phyloP scores from a whole-genome alignment of 345 rosid genomes.

The Noccaea caerulescens region DNA sequence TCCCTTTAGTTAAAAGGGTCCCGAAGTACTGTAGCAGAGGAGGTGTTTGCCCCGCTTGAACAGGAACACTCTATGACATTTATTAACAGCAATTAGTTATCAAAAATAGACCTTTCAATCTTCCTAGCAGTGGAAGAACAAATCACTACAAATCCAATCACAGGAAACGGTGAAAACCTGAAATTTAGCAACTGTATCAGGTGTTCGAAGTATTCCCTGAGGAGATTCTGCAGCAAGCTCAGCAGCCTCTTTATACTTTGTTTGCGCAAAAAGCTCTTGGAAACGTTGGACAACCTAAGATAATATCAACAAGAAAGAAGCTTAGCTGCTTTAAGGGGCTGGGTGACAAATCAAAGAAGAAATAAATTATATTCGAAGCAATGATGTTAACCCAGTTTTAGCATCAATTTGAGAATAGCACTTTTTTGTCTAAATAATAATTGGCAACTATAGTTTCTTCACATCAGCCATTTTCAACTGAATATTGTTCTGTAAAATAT shows the following conservation, averaged over 20 bases:
- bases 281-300: constrained; percentile 97
- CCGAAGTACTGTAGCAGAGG: constrained; percentile 98
- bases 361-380: too few species aligned
- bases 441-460: constrained; percentile 15
- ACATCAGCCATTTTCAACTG: background rate
- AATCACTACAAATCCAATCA: background rate
- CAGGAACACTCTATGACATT: constrained; percentile 91
- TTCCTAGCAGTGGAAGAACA: constrained; percentile 11
- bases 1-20: constrained; percentile 94
- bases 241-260: constrained; percentile 99
- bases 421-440: constrained; percentile 5
- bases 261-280: constrained; percentile 98
- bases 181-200: constrained; percentile 97
- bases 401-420: background rate
- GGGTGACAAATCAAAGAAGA: too few species aligned
- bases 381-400: background rate
- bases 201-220: constrained; percentile 95
- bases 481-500: background rate
- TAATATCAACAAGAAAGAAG: background rate
- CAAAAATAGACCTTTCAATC: background rate
- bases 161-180: constrained; percentile 58
- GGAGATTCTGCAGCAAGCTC: constrained; percentile 99
- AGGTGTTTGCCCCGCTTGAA: constrained; percentile 98
- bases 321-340: too few species aligned
- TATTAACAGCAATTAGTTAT: background rate